These are phyloP conservation scores for Kentomonas sorsogonicus DNA, from an alignment of 208 protist genomes.

Conservation along the genomic window DNA sequence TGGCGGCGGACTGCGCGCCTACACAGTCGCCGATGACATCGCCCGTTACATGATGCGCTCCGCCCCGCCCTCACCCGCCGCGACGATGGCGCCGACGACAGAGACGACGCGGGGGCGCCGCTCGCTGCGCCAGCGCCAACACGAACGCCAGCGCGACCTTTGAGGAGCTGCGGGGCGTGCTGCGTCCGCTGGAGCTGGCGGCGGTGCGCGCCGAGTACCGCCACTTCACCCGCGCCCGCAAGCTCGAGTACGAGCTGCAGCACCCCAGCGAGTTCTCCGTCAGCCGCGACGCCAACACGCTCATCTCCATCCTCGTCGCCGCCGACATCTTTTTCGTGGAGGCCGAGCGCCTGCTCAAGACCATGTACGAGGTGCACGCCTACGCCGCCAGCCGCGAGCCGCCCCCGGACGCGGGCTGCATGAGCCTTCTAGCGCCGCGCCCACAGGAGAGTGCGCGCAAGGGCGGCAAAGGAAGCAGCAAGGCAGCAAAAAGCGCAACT, in stretches of 20 bases:
- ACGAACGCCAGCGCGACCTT: background rate
- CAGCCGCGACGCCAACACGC: conserved; percentile 51
- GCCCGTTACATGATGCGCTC: no score
- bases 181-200: conserved; percentile 18
- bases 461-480: no score
- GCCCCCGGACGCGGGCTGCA: no score
- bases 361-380: conserved; percentile 41
- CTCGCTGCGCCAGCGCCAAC: no score
- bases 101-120: conserved; percentile 2
- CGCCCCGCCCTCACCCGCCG: no score
- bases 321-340: conserved; percentile 57
- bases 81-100: background rate
- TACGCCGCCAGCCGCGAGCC: conserved; percentile 17
- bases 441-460: no score
- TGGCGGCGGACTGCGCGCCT: no score
- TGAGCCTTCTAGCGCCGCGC: no score
- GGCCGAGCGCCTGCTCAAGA: conserved; percentile 38
- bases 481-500: no score
- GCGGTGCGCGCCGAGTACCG: conserved; percentile 23
- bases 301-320: conserved; percentile 48
- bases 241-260: conserved; percentile 8
- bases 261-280: conserved; percentile 30
- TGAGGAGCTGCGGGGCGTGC: conserved; percentile 9
- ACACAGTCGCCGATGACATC: no score
- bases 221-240: conserved; percentile 15